These are phyloP conservation scores for Psophocarpus tetragonolobus DNA, from an alignment of 306 rosid species.

Conservation along the genomic window DNA sequence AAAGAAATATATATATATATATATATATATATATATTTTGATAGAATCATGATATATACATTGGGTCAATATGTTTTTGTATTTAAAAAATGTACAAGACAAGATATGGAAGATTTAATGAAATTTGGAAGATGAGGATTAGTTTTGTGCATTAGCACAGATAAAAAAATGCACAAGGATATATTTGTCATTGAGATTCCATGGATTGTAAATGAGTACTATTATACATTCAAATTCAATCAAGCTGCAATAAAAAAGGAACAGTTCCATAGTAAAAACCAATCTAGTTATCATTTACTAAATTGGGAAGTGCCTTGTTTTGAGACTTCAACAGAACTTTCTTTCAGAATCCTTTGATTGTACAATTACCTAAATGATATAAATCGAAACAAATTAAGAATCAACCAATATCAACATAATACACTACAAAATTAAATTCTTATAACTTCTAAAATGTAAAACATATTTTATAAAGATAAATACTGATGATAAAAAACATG, in stretches of 20 bases:
- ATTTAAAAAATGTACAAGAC: not conserved
- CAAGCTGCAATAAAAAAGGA: slow-evolving; percentile 14
- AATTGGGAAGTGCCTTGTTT: not conserved
- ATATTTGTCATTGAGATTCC: not conserved
- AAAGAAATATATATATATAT: too few relatives aligned
- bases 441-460: too few relatives aligned
- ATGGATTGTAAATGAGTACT: slow-evolving; percentile 1
- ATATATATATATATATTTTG: too few relatives aligned
- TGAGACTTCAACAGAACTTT: slow-evolving; percentile 18
- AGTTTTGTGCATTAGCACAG: not conserved
- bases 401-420: too few relatives aligned
- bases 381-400: too few relatives aligned
- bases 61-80: not conserved
- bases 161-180: not conserved
- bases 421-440: too few relatives aligned
- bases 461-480: too few relatives aligned
- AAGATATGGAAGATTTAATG: not conserved
- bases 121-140: not conserved
- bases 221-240: slow-evolving; percentile 32
- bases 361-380: too few relatives aligned
- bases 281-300: slow-evolving; percentile 3
- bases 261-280: slow-evolving; percentile 5
- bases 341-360: slow-evolving; percentile 21
- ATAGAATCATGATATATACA: not conserved
- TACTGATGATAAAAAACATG: too few relatives aligned